phyloP scores from a whole-genome alignment of 768 basidiomycete genomes.

The Phaffia australis region DNA sequence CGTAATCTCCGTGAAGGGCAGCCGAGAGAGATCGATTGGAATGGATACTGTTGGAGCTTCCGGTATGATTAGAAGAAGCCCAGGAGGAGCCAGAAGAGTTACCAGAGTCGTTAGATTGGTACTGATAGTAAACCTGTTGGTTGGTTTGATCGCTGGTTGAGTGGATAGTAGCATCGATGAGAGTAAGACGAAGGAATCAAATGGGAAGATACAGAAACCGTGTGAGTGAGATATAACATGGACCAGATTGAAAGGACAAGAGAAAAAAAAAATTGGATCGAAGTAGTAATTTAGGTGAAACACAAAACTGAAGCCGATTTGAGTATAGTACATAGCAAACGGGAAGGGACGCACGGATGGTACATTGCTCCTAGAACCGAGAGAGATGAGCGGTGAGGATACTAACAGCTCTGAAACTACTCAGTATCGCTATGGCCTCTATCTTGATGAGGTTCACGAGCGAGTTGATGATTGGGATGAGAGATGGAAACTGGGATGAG shows the following conservation, averaged over 20 bases:
- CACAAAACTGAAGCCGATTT: not conserved
- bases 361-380: not conserved
- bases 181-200: not conserved
- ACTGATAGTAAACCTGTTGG: constrained; percentile 4
- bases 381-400: not conserved
- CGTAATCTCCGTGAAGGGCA: constrained; percentile 23
- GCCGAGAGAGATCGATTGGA: constrained; percentile 18
- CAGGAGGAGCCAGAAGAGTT: constrained; percentile 14
- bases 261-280: constrained; percentile 17
- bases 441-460: too few species aligned
- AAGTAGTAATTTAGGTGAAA: not conserved
- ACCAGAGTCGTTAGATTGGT: constrained; percentile 12
- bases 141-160: not conserved
- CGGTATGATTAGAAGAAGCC: not conserved
- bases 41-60: not conserved
- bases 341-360: not conserved
- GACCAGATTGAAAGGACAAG: not conserved
- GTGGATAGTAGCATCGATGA: not conserved
- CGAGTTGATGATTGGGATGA: not conserved
- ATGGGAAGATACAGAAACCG: not conserved
- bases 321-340: too few species aligned
- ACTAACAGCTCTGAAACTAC: not conserved
- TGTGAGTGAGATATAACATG: not conserved
- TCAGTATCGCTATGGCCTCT: too few species aligned
- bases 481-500: not conserved